A percentile compares a stretch with the other conserved stretches of the same genome.
Conservation (phyloP, 73 alveolate species). For the Stentor coeruleus region DNA sequence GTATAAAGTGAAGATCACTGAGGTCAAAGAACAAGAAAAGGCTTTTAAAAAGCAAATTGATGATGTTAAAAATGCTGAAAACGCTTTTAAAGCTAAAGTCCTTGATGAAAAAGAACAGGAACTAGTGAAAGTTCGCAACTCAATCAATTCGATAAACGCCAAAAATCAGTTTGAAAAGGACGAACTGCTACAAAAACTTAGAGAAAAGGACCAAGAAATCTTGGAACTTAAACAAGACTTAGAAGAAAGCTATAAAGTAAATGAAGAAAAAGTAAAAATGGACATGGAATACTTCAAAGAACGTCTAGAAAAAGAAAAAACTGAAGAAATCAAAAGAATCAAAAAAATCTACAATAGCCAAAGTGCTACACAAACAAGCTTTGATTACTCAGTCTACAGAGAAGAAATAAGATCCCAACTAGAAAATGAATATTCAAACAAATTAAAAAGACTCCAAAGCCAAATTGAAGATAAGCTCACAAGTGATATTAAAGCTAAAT, state of each 20-base stretch:
- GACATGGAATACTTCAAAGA: not conserved
- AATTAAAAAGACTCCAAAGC: not conserved
- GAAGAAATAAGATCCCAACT: not conserved
- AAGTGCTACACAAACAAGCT: slow-evolving; percentile 17
- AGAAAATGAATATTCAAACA: not conserved
- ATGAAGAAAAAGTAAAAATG: not conserved
- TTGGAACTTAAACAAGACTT: not conserved
- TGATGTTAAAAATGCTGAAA: not conserved
- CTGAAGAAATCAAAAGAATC: not conserved
- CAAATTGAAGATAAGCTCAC: not conserved
- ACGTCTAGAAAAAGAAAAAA: not conserved
- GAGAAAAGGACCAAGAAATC: not conserved
- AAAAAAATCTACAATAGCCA: not conserved
- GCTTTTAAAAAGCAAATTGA: not conserved
- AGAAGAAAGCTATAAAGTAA: not conserved
- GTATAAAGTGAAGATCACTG: not conserved
- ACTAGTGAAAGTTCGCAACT: not conserved
- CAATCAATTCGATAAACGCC: slow-evolving; percentile 3
- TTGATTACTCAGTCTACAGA: not conserved
- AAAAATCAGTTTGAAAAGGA: not conserved
- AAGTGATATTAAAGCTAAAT: not conserved
- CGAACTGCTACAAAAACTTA: not conserved
- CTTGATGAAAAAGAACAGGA: slow-evolving; percentile 1
- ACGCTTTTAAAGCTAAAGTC: not conserved
- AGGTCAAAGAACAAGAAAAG: slow-evolving; percentile 9